A percentile compares a stretch with the other conserved stretches of the same genome.
These are phyloP conservation scores for Phytophthora sojae DNA, from an alignment of 352 stramenopile genomes.

Conservation along the genomic window DNA sequence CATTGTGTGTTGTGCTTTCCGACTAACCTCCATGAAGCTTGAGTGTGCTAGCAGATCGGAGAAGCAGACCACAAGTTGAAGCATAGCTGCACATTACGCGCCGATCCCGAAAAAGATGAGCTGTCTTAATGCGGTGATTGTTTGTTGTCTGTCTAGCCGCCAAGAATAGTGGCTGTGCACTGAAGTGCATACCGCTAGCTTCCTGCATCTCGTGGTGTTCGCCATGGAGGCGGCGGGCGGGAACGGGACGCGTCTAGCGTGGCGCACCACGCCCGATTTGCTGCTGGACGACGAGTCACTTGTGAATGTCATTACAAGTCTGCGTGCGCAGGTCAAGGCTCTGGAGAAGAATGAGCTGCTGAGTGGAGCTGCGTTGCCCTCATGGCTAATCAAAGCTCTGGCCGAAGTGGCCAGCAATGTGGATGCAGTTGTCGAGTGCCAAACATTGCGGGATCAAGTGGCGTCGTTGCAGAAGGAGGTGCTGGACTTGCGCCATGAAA, in stretches of 20 bases:
- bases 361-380: constrained; percentile 66
- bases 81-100: background rate
- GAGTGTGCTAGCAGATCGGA: constrained; percentile 1
- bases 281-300: constrained; percentile 84
- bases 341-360: constrained; percentile 84
- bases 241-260: constrained; percentile 62
- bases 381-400: constrained; percentile 78
- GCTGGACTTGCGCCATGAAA: constrained; percentile 78
- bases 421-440: constrained; percentile 82
- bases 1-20: constrained; percentile 11
- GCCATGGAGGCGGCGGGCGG: constrained; percentile 43
- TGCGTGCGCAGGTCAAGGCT: constrained; percentile 67
- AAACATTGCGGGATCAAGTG: constrained; percentile 78
- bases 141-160: background rate
- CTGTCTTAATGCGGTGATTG: background rate
- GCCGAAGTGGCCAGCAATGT: constrained; percentile 84
- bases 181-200: background rate
- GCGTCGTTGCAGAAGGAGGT: constrained; percentile 81
- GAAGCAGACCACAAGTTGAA: background rate
- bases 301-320: constrained; percentile 75
- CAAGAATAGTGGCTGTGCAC: background rate
- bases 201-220: background rate
- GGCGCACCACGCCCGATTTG: constrained; percentile 74
- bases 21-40: constrained; percentile 2
- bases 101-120: background rate